These are phyloP conservation scores for Chaetomium olivaceum DNA, from an alignment of 2,329 filamentous ascomycete genomes.

Conservation along the genomic window DNA sequence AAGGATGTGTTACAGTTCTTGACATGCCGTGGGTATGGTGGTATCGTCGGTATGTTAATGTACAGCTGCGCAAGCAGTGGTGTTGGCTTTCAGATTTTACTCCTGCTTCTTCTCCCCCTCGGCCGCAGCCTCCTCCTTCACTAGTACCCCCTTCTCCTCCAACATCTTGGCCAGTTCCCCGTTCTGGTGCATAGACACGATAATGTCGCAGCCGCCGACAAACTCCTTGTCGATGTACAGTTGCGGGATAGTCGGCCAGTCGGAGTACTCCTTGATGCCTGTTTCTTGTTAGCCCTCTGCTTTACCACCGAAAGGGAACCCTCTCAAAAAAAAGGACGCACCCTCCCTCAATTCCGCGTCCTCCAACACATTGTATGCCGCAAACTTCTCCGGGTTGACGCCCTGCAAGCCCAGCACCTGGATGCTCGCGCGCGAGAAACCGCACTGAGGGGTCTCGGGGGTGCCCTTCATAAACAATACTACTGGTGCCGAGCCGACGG, in stretches of 20 bases:
- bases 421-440: conserved; percentile 92
- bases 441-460: conserved; percentile 76
- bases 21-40: conserved; percentile 8
- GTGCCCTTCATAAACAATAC: conserved; percentile 96
- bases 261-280: conserved; percentile 99
- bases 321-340: conserved; percentile 38
- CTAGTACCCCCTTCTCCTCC: conserved; percentile 87
- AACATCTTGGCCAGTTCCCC: conserved; percentile 89
- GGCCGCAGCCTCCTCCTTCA: conserved; percentile 50
- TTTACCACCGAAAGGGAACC: background rate
- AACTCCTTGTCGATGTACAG: conserved; percentile 96
- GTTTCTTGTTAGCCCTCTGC: conserved; percentile 23
- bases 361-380: conserved; percentile 97
- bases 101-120: conserved; percentile 41
- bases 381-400: conserved; percentile 92
- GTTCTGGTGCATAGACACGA: conserved; percentile 96
- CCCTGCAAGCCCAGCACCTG: conserved; percentile 94
- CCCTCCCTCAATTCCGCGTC: conserved; percentile 82
- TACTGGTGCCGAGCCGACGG: conserved; percentile 82
- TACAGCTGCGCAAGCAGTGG: conserved; percentile 9
- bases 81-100: background rate
- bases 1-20: conserved; percentile 18
- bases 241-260: conserved; percentile 98
- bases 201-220: conserved; percentile 93
- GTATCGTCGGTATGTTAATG: conserved; percentile 15